Evolutionary conservation across 2,329 filamentous ascomycete genomes (phyloP).

Genomic region (Lachnellula hyalina): DNA sequence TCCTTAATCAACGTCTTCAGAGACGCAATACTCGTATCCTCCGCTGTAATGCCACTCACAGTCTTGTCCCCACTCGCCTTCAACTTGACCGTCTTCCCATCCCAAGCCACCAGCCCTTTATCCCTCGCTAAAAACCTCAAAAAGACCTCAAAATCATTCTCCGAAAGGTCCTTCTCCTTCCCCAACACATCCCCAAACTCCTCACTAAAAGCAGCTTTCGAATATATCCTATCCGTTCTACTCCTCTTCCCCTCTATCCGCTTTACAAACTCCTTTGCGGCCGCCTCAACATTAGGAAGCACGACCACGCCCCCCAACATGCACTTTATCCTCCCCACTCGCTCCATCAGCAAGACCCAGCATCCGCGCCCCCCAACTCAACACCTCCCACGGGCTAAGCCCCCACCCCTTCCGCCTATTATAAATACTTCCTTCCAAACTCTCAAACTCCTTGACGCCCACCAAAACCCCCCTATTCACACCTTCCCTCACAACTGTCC

Average conservation of each 20-base stretch:
- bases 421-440: conserved; percentile 56
- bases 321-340: conserved; percentile 49
- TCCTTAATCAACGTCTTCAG: conserved; percentile 74
- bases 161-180: conserved; percentile 46
- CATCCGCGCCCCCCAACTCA: conserved; percentile 71
- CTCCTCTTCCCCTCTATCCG: conserved; percentile 38
- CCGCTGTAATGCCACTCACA: conserved; percentile 55
- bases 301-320: conserved; percentile 59
- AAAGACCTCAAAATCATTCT: conserved; percentile 64
- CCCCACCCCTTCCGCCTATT: conserved; percentile 61
- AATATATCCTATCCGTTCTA: conserved; percentile 62
- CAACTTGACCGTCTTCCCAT: conserved; percentile 71
- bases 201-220: conserved; percentile 57
- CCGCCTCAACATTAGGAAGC: conserved; percentile 55
- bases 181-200: conserved; percentile 51
- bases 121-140: conserved; percentile 66
- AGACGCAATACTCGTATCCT: conserved; percentile 78
- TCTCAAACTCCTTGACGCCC: conserved; percentile 61
- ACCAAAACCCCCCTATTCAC: conserved; percentile 65
- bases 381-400: conserved; percentile 57
- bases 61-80: conserved; percentile 46
- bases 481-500: conserved; percentile 71
- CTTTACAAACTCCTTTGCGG: conserved; percentile 49
- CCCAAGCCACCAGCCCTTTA: conserved; percentile 51
- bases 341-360: conserved; percentile 54